Evolutionary conservation across 495 filamentous ascomycete species (phyloP), one percentile per base, ranked within the genome.

Genomic region (Cenococcum geophilum): DNA sequence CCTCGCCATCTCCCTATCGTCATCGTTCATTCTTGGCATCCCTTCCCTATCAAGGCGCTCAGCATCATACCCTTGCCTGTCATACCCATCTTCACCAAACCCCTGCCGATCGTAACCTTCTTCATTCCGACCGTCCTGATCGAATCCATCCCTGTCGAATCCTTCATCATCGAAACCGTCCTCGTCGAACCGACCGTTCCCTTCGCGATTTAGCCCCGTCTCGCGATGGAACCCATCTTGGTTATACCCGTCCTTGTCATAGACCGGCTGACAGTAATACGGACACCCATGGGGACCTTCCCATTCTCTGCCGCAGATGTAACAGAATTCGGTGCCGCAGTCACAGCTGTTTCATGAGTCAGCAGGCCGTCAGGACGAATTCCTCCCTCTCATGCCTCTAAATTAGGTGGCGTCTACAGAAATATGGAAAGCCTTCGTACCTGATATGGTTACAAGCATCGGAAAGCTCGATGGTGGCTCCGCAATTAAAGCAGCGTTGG

Each of bases 381-480:
- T 32, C 6, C 2, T 32, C 27, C 27, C 27, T 32, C 6, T 6
- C 6, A 6, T 45, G 4, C 11, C 11, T 18, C 12, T 45, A 1
- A 14, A 16, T 52, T 0, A 52, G 22, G 21, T 27, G 21, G 25
- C 5, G 25, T 52, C 6, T 32, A 22, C 8, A 23, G 25, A 52
- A 32, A 27, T 27, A 11, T 23, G 21, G 49, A 52, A 34, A 35
- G 56, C 21, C 1, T 36, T 49, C 61, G 48, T 35, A 59, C 52
- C 23, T 57, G 5, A 68, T 68, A 34, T 68, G 62, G 37, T 68
- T 68, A 53, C 66, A 68, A 10, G 66, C 66, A 32, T 68, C 66
- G 22, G 47, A 16, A 0, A 65, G 57, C 59, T 68, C 66, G 36
- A 68, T 59, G 22, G 40, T 56, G 12, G 16, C 18, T 0, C 59